Evolutionary conservation across 306 rosid species (phyloP).

Genomic region (Inga leiocalycina): DNA sequence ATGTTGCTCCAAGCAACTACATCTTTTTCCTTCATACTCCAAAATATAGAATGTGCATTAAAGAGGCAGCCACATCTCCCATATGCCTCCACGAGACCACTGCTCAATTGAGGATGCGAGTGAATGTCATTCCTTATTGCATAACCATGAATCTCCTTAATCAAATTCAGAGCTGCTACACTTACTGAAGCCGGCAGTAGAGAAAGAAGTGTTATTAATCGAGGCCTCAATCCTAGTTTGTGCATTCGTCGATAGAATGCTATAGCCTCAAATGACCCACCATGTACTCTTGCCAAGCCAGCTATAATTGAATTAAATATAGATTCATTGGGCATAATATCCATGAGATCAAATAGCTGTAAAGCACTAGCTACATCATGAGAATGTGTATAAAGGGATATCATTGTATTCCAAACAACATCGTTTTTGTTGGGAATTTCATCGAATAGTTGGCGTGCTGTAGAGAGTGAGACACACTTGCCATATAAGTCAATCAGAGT

Average conservation of each 20-base stretch:
- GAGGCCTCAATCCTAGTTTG: constrained; percentile 44
- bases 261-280: constrained; percentile 51
- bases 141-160: constrained; percentile 75
- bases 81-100: constrained; percentile 74
- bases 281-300: constrained; percentile 37
- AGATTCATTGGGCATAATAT: constrained; percentile 51
- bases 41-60: constrained; percentile 45
- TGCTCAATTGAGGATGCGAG: constrained; percentile 57
- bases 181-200: constrained; percentile 61
- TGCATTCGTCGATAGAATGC: constrained; percentile 55
- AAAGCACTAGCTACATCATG: constrained; percentile 42
- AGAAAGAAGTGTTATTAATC: constrained; percentile 66
- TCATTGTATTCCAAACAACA: constrained; percentile 71
- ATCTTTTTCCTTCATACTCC: constrained; percentile 50
- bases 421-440: constrained; percentile 60
- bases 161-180: constrained; percentile 53
- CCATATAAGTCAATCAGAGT: constrained; percentile 64
- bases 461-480: constrained; percentile 44
- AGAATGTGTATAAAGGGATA: constrained; percentile 52
- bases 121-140: constrained; percentile 54
- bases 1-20: constrained; percentile 80
- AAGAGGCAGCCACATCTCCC: constrained; percentile 67
- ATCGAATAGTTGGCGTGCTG: constrained; percentile 66
- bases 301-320: constrained; percentile 69
- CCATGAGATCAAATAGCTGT: constrained; percentile 34